A percentile compares a stretch with the other conserved stretches of the same genome.
phyloP scores from a whole-genome alignment of 2,329 filamentous ascomycete genomes.

The Cryphonectria radicalis region DNA sequence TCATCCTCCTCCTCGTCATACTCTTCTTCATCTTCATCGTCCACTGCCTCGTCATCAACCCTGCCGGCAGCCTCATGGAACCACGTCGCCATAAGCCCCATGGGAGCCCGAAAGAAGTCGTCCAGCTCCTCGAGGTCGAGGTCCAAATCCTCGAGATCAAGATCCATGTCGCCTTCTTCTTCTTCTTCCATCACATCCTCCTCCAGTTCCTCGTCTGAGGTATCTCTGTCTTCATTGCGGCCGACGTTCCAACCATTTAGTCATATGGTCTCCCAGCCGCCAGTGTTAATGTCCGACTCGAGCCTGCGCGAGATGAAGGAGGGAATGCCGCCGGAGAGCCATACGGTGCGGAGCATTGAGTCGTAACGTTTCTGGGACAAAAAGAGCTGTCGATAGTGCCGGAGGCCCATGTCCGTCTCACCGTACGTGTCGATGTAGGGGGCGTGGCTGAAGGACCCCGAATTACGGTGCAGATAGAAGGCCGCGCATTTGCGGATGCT shows the following conservation, averaged over 20 bases:
- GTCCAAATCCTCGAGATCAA: neutral
- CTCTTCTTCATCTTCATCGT: constrained; percentile 10
- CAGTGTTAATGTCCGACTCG: constrained; percentile 95
- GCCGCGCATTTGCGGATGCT: constrained; percentile 96
- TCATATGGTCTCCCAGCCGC: constrained; percentile 89
- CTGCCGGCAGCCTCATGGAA: neutral
- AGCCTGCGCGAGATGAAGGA: constrained; percentile 87
- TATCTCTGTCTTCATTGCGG: neutral
- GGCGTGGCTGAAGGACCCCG: constrained; percentile 83
- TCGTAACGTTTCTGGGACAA: constrained; percentile 95
- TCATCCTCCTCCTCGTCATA: constrained; percentile 8
- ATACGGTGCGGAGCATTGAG: constrained; percentile 80
- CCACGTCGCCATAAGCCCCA: neutral
- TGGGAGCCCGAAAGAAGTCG: constrained; percentile 4
- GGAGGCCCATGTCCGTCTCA: constrained; percentile 89
- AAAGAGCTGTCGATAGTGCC: constrained; percentile 86
- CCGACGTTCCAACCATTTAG: constrained; percentile 26
- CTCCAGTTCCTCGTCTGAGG: neutral
- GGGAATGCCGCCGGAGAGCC: constrained; percentile 84
- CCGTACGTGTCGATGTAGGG: constrained; percentile 97
- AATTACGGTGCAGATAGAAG: constrained; percentile 79
- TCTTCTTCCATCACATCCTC: constrained; percentile 11
- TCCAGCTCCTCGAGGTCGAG: neutral
- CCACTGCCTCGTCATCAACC: neutral
- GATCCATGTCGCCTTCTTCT: neutral